phyloP scores from a whole-genome alignment of 2,329 filamentous ascomycete genomes.

The Lachnellula cervina region DNA sequence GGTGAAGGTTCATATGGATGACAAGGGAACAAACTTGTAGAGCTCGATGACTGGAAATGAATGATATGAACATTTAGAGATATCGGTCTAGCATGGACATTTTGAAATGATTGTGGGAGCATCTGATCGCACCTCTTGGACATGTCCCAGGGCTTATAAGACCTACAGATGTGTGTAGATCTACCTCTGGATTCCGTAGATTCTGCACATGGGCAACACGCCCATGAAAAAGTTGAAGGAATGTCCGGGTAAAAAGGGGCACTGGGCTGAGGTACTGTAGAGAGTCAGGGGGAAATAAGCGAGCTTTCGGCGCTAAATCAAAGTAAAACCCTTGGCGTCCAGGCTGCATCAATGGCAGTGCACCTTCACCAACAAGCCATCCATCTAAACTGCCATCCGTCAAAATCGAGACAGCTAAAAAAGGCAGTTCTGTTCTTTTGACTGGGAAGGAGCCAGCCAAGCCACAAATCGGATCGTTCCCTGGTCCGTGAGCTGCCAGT shows the following conservation, averaged over 20 bases:
- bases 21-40: not conserved
- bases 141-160: too few species aligned
- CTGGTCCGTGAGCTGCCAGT: not conserved
- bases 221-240: too few species aligned
- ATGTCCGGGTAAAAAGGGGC: not conserved
- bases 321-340: not conserved
- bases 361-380: not conserved
- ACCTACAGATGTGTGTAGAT: too few species aligned
- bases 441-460: too few species aligned
- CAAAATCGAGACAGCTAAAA: too few species aligned
- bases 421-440: too few species aligned
- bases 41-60: not conserved
- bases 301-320: not conserved
- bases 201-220: too few species aligned
- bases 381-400: not conserved
- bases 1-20: not conserved
- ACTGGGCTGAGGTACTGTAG: not conserved
- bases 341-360: not conserved
- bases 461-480: not conserved
- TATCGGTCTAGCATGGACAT: not conserved
- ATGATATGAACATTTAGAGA: not conserved
- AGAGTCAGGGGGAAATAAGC: not conserved
- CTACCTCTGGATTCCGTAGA: too few species aligned
- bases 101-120: too few species aligned
- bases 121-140: too few species aligned